phyloP scores from a whole-genome alignment of 257 asterid species.

The Gardenia jasminoides region DNA sequence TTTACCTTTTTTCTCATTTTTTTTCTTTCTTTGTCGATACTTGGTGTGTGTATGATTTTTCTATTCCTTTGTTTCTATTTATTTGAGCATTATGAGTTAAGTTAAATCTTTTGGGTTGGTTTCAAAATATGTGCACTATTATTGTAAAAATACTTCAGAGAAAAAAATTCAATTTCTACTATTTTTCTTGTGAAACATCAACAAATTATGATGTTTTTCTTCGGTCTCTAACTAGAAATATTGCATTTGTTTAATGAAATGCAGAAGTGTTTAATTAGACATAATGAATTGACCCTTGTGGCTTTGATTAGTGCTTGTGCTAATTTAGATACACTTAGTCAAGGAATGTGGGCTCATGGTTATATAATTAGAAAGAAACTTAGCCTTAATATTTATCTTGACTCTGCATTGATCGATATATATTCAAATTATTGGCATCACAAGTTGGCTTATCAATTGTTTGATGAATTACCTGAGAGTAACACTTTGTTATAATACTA shows the following conservation, averaged over 20 bases:
- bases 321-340: constrained; percentile 54
- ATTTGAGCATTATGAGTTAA: no score
- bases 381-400: constrained; percentile 43
- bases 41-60: no score
- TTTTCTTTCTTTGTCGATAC: no score
- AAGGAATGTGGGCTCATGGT: constrained; percentile 61
- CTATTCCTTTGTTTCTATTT: no score
- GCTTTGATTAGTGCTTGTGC: constrained; percentile 60
- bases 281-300: constrained; percentile 57
- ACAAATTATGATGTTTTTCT: no score
- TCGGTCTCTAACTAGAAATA: constrained; percentile 46
- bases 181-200: no score
- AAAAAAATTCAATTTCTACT: no score
- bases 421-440: constrained; percentile 60
- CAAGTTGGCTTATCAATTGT: constrained; percentile 45
- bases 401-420: constrained; percentile 54
- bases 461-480: constrained; percentile 37
- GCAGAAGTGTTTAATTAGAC: constrained; percentile 48
- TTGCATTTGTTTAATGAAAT: constrained; percentile 51
- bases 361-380: constrained; percentile 39
- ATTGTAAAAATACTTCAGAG: no score
- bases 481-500: constrained; percentile 63
- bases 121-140: no score
- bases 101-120: no score
- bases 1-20: no score